These are phyloP conservation scores for Exobasidium rhododendri DNA, from an alignment of 1,284 basidiomycete genomes.

Conservation along the genomic window DNA sequence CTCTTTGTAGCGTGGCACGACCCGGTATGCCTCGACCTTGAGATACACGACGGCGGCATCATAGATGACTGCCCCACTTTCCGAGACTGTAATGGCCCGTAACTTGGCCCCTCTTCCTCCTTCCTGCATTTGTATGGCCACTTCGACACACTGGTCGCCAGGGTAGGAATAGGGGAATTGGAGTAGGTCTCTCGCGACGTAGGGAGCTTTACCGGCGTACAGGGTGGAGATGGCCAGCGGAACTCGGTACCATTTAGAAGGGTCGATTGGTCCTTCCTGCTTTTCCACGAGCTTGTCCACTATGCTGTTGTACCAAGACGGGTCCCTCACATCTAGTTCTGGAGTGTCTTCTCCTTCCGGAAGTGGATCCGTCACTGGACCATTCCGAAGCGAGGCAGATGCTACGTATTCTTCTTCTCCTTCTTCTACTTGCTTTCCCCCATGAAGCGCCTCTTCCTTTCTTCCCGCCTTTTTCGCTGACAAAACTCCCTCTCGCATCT, in stretches of 20 bases:
- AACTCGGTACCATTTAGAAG: conserved; percentile 32
- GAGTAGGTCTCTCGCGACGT: conserved; percentile 46
- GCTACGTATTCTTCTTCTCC: conserved; percentile 5
- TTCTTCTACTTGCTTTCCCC: not conserved
- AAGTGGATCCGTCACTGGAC: conserved; percentile 33
- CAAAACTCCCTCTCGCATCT: conserved; percentile 41
- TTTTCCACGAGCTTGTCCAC: not conserved
- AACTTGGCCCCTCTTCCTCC: conserved; percentile 41
- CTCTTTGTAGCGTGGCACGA: conserved; percentile 34
- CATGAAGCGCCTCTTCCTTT: conserved; percentile 1
- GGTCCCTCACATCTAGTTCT: conserved; percentile 28
- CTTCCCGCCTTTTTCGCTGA: conserved; percentile 5
- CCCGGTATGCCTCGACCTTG: conserved; percentile 48
- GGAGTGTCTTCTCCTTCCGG: conserved; percentile 9
- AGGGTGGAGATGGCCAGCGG: conserved; percentile 34
- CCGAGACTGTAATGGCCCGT: conserved; percentile 33
- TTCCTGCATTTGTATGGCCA: conserved; percentile 37
- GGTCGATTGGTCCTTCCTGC: conserved; percentile 8
- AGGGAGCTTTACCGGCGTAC: conserved; percentile 51
- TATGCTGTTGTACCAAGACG: conserved; percentile 27
- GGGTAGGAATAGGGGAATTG: conserved; percentile 50
- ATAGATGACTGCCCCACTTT: conserved; percentile 39
- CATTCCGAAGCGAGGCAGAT: conserved; percentile 22
- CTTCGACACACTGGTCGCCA: conserved; percentile 42
- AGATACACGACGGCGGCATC: conserved; percentile 39